These are phyloP conservation scores for Phytopythium montanum DNA, from an alignment of 352 stramenopile species.

Conservation along the genomic window DNA sequence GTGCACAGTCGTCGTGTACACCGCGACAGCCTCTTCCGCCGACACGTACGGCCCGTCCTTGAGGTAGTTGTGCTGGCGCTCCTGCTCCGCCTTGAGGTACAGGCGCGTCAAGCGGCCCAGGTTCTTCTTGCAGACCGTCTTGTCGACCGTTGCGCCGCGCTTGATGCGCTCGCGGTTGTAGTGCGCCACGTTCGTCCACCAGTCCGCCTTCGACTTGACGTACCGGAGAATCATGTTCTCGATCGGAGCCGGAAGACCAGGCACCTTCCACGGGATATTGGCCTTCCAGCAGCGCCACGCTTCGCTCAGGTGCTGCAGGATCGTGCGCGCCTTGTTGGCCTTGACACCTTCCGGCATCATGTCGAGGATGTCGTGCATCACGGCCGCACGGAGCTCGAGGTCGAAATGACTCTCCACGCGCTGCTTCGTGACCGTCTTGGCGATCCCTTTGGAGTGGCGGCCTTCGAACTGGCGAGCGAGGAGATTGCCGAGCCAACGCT, in stretches of 20 bases:
- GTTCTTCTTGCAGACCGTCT: slow-evolving; percentile 99
- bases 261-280: slow-evolving; percentile 99
- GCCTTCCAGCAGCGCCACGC: slow-evolving; percentile 99
- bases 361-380: slow-evolving; percentile 99
- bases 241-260: slow-evolving; percentile 97
- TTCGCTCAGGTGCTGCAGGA: slow-evolving; percentile 98
- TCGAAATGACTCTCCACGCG: slow-evolving; percentile 99
- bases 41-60: slow-evolving; percentile 99
- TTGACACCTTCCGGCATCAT: slow-evolving; percentile 99
- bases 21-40: slow-evolving; percentile 98
- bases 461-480: slow-evolving; percentile 99
- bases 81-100: slow-evolving; percentile 99
- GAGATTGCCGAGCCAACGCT: slow-evolving; percentile 99
- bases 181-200: slow-evolving; percentile 99
- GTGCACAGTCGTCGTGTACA: slow-evolving; percentile 99
- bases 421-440: slow-evolving; percentile 99
- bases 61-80: slow-evolving; percentile 99
- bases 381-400: slow-evolving; percentile 97
- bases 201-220: slow-evolving; percentile 99
- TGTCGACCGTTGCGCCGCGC: slow-evolving; percentile 98
- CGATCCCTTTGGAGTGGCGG: slow-evolving; percentile 97
- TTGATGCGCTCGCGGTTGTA: slow-evolving; percentile 99
- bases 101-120: slow-evolving; percentile 97
- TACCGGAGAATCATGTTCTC: slow-evolving; percentile 99
- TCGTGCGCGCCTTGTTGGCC: slow-evolving; percentile 98